Conservation (phyloP, 2,329 filamentous ascomycete species). For the Cercospora zeae-maydis region DNA sequence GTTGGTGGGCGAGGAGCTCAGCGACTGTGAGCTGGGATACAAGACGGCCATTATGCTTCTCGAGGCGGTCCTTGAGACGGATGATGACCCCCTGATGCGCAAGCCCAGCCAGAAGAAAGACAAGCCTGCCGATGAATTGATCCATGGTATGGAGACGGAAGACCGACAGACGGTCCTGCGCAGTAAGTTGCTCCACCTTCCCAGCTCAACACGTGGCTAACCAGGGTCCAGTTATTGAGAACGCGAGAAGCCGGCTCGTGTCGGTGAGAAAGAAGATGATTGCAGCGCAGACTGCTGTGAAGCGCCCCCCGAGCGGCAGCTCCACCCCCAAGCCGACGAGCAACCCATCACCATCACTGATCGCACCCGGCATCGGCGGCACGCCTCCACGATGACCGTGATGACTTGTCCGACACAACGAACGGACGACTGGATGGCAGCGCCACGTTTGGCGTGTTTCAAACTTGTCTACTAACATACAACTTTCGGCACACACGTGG, state of each 20-base stretch:
- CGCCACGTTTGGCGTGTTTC: neutral
- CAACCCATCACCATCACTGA: constrained; percentile 14
- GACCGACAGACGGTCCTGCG: constrained; percentile 71
- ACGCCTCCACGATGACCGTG: constrained; percentile 22
- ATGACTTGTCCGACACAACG: neutral
- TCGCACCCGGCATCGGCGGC: constrained; percentile 19
- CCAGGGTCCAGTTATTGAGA: constrained; percentile 43
- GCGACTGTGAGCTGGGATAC: constrained; percentile 87
- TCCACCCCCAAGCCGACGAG: constrained; percentile 22
- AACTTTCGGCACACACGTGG: neutral
- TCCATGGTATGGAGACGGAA: constrained; percentile 60
- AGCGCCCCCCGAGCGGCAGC: constrained; percentile 23
- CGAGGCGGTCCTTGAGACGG: constrained; percentile 85
- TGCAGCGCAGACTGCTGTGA: constrained; percentile 35
- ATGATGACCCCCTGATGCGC: constrained; percentile 55
- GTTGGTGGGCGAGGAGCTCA: constrained; percentile 83
- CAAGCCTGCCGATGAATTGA: constrained; percentile 45
- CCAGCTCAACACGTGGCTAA: constrained; percentile 25
- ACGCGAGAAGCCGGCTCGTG: constrained; percentile 42
- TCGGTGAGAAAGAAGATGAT: constrained; percentile 47
- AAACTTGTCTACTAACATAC: neutral
- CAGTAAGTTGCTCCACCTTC: constrained; percentile 53
- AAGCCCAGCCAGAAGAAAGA: constrained; percentile 47
- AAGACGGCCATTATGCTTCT: constrained; percentile 90
- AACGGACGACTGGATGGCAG: neutral